These are phyloP conservation scores for Pythium monospermum DNA, from an alignment of 352 stramenopile genomes.

Conservation along the genomic window DNA sequence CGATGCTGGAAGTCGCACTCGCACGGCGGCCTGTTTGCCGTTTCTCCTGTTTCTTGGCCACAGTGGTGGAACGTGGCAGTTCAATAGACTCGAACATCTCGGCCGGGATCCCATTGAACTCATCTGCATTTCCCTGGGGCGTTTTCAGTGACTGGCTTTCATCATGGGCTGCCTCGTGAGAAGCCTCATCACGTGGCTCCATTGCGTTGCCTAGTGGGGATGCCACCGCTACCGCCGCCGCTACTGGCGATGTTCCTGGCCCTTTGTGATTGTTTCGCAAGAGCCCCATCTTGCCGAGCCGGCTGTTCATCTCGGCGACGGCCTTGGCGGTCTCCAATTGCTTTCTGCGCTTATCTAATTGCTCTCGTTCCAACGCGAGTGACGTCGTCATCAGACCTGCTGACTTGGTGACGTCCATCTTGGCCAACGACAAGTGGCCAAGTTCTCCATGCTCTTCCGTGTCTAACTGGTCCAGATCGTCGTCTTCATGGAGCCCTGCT, in stretches of 20 bases:
- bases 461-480: neutral
- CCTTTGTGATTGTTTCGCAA: conserved; percentile 28
- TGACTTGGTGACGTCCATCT: conserved; percentile 28
- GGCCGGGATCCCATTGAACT: conserved; percentile 29
- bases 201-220: too few relatives aligned
- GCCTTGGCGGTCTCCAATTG: conserved; percentile 72
- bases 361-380: conserved; percentile 59
- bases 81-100: conserved; percentile 53
- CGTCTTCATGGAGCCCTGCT: neutral
- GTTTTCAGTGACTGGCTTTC: too few relatives aligned
- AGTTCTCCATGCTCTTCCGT: neutral
- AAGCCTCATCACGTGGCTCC: too few relatives aligned
- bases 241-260: neutral
- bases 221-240: too few relatives aligned
- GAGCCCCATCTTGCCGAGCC: conserved; percentile 55
- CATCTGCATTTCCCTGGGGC: neutral
- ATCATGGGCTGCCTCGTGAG: too few relatives aligned
- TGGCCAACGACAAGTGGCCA: conserved; percentile 13
- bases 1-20: conserved; percentile 9
- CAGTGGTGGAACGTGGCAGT: conserved; percentile 7
- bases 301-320: conserved; percentile 68
- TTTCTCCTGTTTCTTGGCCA: conserved; percentile 1
- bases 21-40: neutral
- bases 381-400: conserved; percentile 33
- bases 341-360: conserved; percentile 64